Percentiles rank a stretch among this genome's conserved stretches.
Conservation (phyloP, 148 eudicot genomes). For the Vaccinium macrocarpon region DNA sequence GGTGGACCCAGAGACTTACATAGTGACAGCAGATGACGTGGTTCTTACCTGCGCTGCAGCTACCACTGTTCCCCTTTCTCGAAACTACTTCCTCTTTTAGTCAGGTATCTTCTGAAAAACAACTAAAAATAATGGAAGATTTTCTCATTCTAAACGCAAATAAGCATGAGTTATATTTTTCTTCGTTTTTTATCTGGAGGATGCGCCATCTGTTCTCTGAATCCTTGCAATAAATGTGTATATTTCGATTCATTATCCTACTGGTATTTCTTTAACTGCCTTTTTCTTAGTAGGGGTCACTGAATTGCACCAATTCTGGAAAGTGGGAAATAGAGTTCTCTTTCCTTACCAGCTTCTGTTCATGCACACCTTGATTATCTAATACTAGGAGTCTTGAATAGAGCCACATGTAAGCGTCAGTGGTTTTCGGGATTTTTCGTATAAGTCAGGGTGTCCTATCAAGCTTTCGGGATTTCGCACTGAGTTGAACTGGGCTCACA, state of each 20-base stretch:
- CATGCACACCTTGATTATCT: neutral
- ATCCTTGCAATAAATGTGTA: neutral
- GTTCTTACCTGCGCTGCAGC: constrained; percentile 76
- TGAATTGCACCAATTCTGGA: neutral
- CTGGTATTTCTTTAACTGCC: neutral
- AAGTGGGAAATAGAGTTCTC: neutral
- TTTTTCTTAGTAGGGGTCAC: neutral
- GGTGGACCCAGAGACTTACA: constrained; percentile 84
- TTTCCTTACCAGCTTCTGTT: neutral
- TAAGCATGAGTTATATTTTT: neutral
- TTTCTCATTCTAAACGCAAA: neutral
- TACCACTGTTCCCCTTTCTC: constrained; percentile 70
- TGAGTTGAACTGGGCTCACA: neutral
- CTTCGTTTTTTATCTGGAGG: no score
- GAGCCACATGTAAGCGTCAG: neutral
- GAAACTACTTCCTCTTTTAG: constrained; percentile 87
- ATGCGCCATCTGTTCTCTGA: neutral
- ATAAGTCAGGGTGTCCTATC: neutral
- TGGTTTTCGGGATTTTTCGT: neutral
- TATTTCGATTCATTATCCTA: neutral
- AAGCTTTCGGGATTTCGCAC: neutral
- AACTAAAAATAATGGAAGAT: neutral
- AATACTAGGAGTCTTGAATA: neutral
- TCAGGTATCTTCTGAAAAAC: constrained; percentile 1
- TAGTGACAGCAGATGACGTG: constrained; percentile 71